A percentile compares a stretch with the other conserved stretches of the same genome.
phyloP scores from a whole-genome alignment of 148 eudicot species.

The Nepenthes mirabilis region DNA sequence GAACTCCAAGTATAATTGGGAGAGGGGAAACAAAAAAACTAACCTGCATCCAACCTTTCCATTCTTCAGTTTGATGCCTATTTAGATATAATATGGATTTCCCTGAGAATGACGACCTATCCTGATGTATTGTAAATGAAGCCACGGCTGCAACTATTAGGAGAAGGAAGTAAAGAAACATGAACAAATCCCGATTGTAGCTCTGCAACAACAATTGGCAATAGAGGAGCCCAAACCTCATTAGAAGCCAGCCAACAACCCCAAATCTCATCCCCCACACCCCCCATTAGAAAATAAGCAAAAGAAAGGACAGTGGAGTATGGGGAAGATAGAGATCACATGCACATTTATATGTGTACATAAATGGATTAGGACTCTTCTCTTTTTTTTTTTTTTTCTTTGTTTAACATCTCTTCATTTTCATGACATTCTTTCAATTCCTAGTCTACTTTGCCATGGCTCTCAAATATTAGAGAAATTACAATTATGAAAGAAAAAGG shows the following conservation, averaged over 20 bases:
- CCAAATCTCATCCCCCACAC: no score
- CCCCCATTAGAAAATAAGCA: no score
- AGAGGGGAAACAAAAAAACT: constrained; percentile 3
- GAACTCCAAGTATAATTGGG: not conserved
- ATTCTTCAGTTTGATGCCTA: constrained; percentile 97
- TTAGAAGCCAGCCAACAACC: not conserved
- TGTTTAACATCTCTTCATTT: no score
- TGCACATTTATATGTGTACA: no score
- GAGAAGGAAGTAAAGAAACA: constrained; percentile 82
- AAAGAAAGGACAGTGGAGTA: no score
- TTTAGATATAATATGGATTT: constrained; percentile 73
- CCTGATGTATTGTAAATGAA: constrained; percentile 76
- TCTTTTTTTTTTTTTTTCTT: no score
- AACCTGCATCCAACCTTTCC: constrained; percentile 99
- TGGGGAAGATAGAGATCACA: no score
- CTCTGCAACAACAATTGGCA: constrained; percentile 29
- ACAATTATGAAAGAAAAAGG: not conserved
- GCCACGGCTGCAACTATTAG: constrained; percentile 71
- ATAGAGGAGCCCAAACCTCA: constrained; percentile 8
- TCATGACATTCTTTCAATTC: not conserved
- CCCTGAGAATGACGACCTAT: constrained; percentile 73
- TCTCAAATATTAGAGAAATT: no score
- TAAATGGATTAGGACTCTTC: no score
- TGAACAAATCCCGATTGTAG: constrained; percentile 87
- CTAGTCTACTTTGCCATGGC: not conserved